Percentiles rank a stretch among this genome's conserved stretches.
These are phyloP conservation scores for Marasmius tenuissimus DNA, from an alignment of 1,284 basidiomycete genomes.

Conservation along the genomic window DNA sequence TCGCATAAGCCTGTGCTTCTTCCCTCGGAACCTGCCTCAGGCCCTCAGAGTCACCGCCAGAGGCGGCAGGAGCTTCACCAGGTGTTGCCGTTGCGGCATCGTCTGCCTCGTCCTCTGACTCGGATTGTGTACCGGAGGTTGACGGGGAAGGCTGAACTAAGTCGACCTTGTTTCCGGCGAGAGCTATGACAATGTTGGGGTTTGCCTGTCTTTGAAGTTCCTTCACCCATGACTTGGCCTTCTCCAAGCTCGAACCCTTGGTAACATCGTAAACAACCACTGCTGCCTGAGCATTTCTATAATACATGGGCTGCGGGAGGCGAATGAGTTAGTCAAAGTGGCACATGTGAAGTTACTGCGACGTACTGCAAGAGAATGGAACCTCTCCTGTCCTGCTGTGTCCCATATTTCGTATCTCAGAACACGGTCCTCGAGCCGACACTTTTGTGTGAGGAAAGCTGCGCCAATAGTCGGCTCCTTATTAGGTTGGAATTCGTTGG, in stretches of 20 bases:
- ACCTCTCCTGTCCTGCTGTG: slow-evolving; percentile 93
- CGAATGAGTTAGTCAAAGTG: slow-evolving; percentile 11
- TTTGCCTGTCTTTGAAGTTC: slow-evolving; percentile 98
- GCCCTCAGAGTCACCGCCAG: slow-evolving; percentile 61
- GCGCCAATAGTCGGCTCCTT: slow-evolving; percentile 99
- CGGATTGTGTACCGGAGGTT: slow-evolving; percentile 49
- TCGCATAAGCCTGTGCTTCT: slow-evolving; percentile 95
- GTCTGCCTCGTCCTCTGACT: slow-evolving; percentile 81
- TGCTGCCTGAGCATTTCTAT: slow-evolving; percentile 97
- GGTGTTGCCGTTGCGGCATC: slow-evolving; percentile 82
- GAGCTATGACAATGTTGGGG: slow-evolving; percentile 97
- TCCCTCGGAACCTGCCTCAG: slow-evolving; percentile 88
- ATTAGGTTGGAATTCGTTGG: slow-evolving; percentile 94
- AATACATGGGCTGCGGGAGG: slow-evolving; percentile 85
- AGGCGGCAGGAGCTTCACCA: slow-evolving; percentile 57
- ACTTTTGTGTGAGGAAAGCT: slow-evolving; percentile 91
- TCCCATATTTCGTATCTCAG: slow-evolving; percentile 97
- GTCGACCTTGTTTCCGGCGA: slow-evolving; percentile 96
- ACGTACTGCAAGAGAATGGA: slow-evolving; percentile 86
- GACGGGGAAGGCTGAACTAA: slow-evolving; percentile 75
- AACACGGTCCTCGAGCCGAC: slow-evolving; percentile 87
- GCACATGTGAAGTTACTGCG: slow-evolving; percentile 6
- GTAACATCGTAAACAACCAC: slow-evolving; percentile 99
- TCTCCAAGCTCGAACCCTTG: slow-evolving; percentile 92
- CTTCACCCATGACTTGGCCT: slow-evolving; percentile 99